Base-by-base conservation (phyloP, 129 eudicot species). In the Rutidosis leptorrhynchoides region DNA sequence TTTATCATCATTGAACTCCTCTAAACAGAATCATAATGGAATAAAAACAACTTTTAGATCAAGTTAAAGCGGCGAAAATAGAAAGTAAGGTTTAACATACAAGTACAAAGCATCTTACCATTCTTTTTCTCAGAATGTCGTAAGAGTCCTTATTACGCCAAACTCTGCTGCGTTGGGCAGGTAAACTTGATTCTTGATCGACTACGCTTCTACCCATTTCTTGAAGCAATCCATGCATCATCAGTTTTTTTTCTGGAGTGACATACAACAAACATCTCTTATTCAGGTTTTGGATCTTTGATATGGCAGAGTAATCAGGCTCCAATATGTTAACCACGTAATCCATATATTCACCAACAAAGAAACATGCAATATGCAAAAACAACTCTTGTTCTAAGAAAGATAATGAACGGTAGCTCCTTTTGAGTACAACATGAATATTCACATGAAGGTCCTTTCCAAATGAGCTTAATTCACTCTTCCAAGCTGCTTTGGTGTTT, bases 341-440 rank as follows among this genome's bases (percentile, higher is more conserved):
- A 69, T 63, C 62, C 52, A 46, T 48, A 30, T 70, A 61, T 11
- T 12, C 40, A 23, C 71, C 79, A 40, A 40, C 21, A 73, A 73
- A 81, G 62, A 81, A 77, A 64, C 74, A 73, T 21, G 82, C 82
- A 68, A 82, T 73, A 9, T 82, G 76, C 65, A 77, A 63, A 40
- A 81, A 28, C 68, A 67, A 67, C 35, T 74, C 60, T 19, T n/a
- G 62, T 22, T 76, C 52, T 16, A 14, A 35, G 45, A 42, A 14
- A 27, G 63, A 55, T 19, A 77, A 42, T 0, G 67, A 30, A 17
- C 21, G 1, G 11, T 27, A 76, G 61, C 76, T 64, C 24, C 28
- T 43, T 64, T 4, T 14, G 1, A 63, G 52, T 64, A 37, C 17
- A 21, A n/a, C 3, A 21, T 23, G 22, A 21, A 54, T 55, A 42